phyloP scores from a whole-genome alignment of 352 stramenopile species.

The Phytophthora litchii region DNA sequence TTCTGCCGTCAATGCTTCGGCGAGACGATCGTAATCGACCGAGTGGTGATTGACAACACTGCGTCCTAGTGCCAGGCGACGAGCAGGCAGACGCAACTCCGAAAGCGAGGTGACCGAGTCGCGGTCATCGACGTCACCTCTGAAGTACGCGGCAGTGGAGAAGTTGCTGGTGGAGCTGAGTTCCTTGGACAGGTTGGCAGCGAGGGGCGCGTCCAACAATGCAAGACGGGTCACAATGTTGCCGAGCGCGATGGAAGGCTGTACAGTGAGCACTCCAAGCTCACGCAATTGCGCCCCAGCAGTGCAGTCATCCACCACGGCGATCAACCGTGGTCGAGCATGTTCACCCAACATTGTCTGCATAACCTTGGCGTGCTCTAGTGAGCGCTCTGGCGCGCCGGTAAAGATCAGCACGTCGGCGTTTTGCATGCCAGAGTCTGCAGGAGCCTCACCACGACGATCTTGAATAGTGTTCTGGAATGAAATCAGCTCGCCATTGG shows the following conservation, averaged over 20 bases:
- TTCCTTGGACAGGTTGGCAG: conserved; percentile 44
- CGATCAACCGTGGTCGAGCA: conserved; percentile 53
- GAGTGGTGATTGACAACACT: conserved; percentile 73
- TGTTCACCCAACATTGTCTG: conserved; percentile 48
- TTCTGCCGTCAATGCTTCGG: conserved; percentile 41
- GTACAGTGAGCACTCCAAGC: conserved; percentile 63
- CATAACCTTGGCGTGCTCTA: conserved; percentile 61
- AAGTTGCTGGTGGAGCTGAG: conserved; percentile 45
- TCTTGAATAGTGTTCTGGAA: conserved; percentile 68
- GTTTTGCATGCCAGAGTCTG: conserved; percentile 39
- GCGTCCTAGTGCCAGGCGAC: conserved; percentile 48
- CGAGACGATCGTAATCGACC: conserved; percentile 57
- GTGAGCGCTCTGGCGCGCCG: conserved; percentile 45
- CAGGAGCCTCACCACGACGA: conserved; percentile 22
- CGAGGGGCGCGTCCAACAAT: conserved; percentile 48
- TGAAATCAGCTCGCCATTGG: conserved; percentile 65
- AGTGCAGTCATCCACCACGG: conserved; percentile 49
- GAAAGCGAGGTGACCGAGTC: conserved; percentile 51
- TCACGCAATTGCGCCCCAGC: conserved; percentile 49
- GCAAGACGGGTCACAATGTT: conserved; percentile 69
- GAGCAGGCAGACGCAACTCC: conserved; percentile 44
- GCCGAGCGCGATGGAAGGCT: conserved; percentile 67
- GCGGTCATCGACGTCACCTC: conserved; percentile 27
- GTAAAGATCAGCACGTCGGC: conserved; percentile 67
- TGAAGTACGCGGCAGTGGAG: conserved; percentile 61